Conservation (phyloP, 2,329 filamentous ascomycete species). For the Diaporthe longicolla region DNA sequence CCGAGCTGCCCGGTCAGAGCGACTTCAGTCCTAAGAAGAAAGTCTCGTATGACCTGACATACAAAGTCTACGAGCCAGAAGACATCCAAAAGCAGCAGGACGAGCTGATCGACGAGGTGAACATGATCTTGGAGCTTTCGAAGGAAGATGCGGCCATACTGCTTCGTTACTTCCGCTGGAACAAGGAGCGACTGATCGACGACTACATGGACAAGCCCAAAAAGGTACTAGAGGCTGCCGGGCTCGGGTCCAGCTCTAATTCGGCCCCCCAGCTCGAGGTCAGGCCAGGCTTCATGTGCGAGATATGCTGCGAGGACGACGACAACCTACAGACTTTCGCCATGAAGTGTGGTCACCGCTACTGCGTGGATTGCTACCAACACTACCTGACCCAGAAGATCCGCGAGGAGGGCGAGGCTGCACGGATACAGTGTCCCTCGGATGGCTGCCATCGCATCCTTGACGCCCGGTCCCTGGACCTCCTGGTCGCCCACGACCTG, state of each 20-base stretch:
- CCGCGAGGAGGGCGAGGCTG: conserved; percentile 93
- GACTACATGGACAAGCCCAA: conserved; percentile 93
- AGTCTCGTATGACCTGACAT: conserved; percentile 86
- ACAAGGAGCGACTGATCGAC: conserved; percentile 94
- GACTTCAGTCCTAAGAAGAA: conserved; percentile 80
- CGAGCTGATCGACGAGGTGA: conserved; percentile 88
- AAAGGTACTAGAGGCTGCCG: conserved; percentile 85
- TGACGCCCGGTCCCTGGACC: conserved; percentile 87
- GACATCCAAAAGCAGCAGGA: conserved; percentile 91
- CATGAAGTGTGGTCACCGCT: conserved; percentile 94
- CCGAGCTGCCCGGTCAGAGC: conserved; percentile 66
- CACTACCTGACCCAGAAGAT: conserved; percentile 96
- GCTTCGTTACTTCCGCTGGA: conserved; percentile 92
- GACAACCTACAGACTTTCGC: conserved; percentile 85
- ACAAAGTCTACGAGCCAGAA: conserved; percentile 81
- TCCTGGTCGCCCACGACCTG: conserved; percentile 75
- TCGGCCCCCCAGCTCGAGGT: conserved; percentile 77
- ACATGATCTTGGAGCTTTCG: conserved; percentile 89
- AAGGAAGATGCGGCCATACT: conserved; percentile 93
- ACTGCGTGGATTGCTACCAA: conserved; percentile 91
- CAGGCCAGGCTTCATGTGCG: conserved; percentile 85
- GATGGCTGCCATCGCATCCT: conserved; percentile 91
- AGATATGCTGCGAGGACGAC: conserved; percentile 96
- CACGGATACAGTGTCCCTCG: conserved; percentile 92
- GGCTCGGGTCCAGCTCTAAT: conserved; percentile 77